These are phyloP conservation scores for Cladophialophora psammophila DNA, from an alignment of 2,329 filamentous ascomycete genomes.

Conservation along the genomic window DNA sequence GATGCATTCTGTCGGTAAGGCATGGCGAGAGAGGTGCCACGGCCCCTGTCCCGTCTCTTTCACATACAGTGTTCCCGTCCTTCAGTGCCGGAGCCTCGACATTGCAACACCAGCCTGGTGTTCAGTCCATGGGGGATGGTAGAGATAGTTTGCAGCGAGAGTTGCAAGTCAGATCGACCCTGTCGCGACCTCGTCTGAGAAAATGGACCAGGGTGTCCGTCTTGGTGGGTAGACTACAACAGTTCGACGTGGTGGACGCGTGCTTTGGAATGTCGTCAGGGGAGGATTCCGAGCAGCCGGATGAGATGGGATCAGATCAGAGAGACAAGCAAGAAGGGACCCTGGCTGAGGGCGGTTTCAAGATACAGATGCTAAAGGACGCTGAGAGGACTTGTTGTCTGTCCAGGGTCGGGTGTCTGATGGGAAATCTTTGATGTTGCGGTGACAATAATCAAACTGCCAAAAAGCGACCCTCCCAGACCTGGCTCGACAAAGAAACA, in stretches of 20 bases:
- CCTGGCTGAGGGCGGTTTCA: slow-evolving; percentile 14
- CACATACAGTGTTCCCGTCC: slow-evolving; percentile 24
- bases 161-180: slow-evolving; percentile 30
- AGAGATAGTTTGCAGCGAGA: slow-evolving; percentile 10
- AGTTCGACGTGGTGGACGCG: slow-evolving; percentile 23
- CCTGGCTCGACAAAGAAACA: slow-evolving; percentile 9
- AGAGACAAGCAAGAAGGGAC: slow-evolving; percentile 10
- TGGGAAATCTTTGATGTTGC: slow-evolving; percentile 20
- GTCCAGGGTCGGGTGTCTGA: neutral
- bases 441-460: slow-evolving; percentile 28
- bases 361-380: slow-evolving; percentile 11
- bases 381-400: slow-evolving; percentile 5
- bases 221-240: slow-evolving; percentile 19
- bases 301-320: slow-evolving; percentile 6
- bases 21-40: slow-evolving; percentile 29
- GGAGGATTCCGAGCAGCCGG: slow-evolving; percentile 27
- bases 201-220: slow-evolving; percentile 21
- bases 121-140: slow-evolving; percentile 26
- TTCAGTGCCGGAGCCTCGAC: slow-evolving; percentile 24
- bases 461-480: slow-evolving; percentile 14
- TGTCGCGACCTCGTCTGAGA: slow-evolving; percentile 30
- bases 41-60: slow-evolving; percentile 29
- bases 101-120: slow-evolving; percentile 28
- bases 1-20: slow-evolving; percentile 36
- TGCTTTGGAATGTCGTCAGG: slow-evolving; percentile 33